These are phyloP conservation scores for Paxillus rubicundulus DNA, from an alignment of 768 basidiomycete species.

Conservation along the genomic window DNA sequence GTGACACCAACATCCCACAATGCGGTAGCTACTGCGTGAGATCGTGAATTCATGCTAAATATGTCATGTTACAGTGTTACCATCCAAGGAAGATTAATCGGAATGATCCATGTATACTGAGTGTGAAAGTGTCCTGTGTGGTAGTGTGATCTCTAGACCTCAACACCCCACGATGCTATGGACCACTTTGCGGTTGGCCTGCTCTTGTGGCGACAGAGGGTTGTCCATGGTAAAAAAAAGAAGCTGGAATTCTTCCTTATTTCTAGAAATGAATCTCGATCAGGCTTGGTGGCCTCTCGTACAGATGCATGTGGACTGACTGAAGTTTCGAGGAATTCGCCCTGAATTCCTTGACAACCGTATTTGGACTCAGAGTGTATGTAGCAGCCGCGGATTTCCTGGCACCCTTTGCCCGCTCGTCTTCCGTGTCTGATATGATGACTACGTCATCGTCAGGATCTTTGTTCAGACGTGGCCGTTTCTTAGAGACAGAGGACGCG, in stretches of 20 bases:
- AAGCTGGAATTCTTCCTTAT: slow-evolving; percentile 68
- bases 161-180: slow-evolving; percentile 42
- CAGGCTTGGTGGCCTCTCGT: not conserved
- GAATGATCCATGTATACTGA: not conserved
- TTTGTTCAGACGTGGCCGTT: slow-evolving; percentile 25
- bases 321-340: slow-evolving; percentile 40
- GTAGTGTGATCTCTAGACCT: not conserved
- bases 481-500: slow-evolving; percentile 19
- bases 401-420: slow-evolving; percentile 3
- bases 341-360: slow-evolving; percentile 48
- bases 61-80: not conserved
- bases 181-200: slow-evolving; percentile 47
- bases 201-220: slow-evolving; percentile 57
- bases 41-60: not conserved
- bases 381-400: not conserved
- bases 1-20: slow-evolving; percentile 34
- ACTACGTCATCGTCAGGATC: slow-evolving; percentile 29
- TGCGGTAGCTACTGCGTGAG: slow-evolving; percentile 42
- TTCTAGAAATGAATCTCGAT: slow-evolving; percentile 11
- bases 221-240: slow-evolving; percentile 74
- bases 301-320: slow-evolving; percentile 34
- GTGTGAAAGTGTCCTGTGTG: not conserved
- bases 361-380: slow-evolving; percentile 26
- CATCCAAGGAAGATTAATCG: not conserved
- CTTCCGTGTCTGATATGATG: slow-evolving; percentile 20